A percentile compares a stretch with the other conserved stretches of the same genome.
Evolutionary conservation across 176 grass and related monocot genomes (phyloP).

Genomic region (Poa pratensis): DNA sequence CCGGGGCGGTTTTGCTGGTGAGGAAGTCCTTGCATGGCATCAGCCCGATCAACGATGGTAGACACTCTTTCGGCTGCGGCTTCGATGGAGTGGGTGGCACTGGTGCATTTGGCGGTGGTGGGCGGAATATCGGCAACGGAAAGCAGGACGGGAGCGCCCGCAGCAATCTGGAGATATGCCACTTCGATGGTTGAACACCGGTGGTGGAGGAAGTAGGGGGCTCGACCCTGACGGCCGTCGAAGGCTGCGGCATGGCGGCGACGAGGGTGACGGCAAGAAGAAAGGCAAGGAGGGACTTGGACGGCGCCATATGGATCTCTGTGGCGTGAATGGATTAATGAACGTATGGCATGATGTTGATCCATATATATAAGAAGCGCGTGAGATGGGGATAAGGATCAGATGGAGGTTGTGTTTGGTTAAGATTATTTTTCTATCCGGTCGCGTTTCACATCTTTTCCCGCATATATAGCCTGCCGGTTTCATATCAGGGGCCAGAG

Average conservation of each 20-base stretch:
- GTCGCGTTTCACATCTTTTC: too few relatives aligned
- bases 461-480: too few relatives aligned
- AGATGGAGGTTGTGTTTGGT: too few relatives aligned
- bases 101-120: not conserved
- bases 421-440: too few relatives aligned
- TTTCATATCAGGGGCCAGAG: too few relatives aligned
- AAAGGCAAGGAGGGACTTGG: conserved; percentile 10
- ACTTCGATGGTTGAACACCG: not conserved
- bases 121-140: not conserved
- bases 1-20: not conserved
- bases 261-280: conserved; percentile 2
- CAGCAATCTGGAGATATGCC: not conserved
- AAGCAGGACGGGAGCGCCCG: not conserved
- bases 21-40: conserved; percentile 44
- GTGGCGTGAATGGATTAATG: not conserved
- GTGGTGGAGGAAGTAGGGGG: not conserved
- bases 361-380: too few relatives aligned
- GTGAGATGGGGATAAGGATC: too few relatives aligned
- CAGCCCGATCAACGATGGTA: conserved; percentile 3
- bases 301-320: not conserved
- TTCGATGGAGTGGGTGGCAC: not conserved
- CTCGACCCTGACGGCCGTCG: not conserved
- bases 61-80: conserved; percentile 7
- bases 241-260: not conserved
- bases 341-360: too few relatives aligned